Evolutionary conservation across 2,329 filamentous ascomycete species (phyloP), one percentile per base, ranked within the genome.

Genomic region (Ophiostoma pallidulum): DNA sequence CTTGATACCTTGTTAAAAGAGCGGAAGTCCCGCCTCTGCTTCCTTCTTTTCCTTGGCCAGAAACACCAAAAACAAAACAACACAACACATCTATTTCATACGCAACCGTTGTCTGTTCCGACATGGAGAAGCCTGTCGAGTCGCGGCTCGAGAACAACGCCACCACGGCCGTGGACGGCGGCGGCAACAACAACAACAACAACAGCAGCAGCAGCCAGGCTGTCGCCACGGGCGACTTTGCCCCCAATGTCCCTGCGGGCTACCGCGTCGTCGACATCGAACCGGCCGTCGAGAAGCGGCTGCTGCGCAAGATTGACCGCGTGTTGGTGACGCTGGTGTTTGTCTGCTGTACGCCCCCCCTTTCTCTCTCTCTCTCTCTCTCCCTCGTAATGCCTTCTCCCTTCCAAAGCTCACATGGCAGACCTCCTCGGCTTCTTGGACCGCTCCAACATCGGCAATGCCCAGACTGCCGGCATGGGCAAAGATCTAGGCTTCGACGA

Each of bases 401-500:
- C n/a, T n/a, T n/a, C n/a, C n/a, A n/a, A n/a, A n/a, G n/a, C n/a
- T n/a, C n/a, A n/a, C n/a, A n/a, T n/a, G n/a, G n/a, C n/a, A 53
- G 64, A 58, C 28, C 49, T 58, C 14, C 40, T 57, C 12, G 53
- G 46, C 18, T 57, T 57, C 40, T 45, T 58, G 22, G 57, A 58
- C 50, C 54, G 57, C 35, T 57, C 56, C 42, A 58, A 57, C 41
- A 57, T 58, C 38, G 57, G 57, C 36, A 58, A 57, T 31, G 53
- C 56, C 31, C 38, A 58, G 38, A 53, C 55, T 2, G 56, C 57
- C 22, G 57, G 57, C 45, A 53, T 58, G 50, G 55, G 59, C 41
- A 53, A 59, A 36, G 63, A 64, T 37, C 56, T 68, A 8, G 61
- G 60, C 12, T 63, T 67, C 26, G 59, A 59, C 40, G 64, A 67